Evolutionary conservation across 129 eudicot genomes (phyloP).

Genomic region (Glebionis coronaria): DNA sequence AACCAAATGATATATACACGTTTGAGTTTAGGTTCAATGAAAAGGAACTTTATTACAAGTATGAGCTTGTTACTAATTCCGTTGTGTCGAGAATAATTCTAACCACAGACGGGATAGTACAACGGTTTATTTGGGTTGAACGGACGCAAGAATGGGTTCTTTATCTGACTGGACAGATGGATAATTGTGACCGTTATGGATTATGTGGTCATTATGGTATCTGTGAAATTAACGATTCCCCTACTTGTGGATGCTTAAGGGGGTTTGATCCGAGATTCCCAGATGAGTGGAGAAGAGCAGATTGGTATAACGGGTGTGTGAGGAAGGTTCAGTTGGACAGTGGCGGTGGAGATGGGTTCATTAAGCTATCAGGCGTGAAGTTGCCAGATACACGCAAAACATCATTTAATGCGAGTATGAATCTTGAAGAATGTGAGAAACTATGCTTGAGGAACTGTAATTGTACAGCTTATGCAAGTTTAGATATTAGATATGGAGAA

Average conservation of each 20-base stretch:
- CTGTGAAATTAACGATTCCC: slow-evolving; percentile 24
- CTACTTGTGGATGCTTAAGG: slow-evolving; percentile 35
- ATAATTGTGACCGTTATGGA: slow-evolving; percentile 36
- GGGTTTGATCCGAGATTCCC: slow-evolving; percentile 33
- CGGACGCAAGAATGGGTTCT: slow-evolving; percentile 21
- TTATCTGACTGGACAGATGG: slow-evolving; percentile 21
- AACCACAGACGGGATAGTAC: slow-evolving; percentile 26
- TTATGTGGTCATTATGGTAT: slow-evolving; percentile 36
- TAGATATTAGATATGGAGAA: slow-evolving; percentile 24
- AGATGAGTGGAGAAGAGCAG: slow-evolving; percentile 34
- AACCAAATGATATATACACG: slow-evolving; percentile 20
- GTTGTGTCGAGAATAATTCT: slow-evolving; percentile 29
- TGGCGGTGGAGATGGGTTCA: slow-evolving; percentile 38
- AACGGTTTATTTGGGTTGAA: slow-evolving; percentile 24
- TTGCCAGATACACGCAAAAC: slow-evolving; percentile 32
- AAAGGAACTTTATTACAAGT: slow-evolving; percentile 27
- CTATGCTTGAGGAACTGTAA: slow-evolving; percentile 41
- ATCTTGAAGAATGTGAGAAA: slow-evolving; percentile 35
- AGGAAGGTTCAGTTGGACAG: slow-evolving; percentile 32
- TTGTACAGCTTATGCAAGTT: slow-evolving; percentile 44
- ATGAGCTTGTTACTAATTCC: slow-evolving; percentile 27
- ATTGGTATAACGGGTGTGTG: slow-evolving; percentile 43
- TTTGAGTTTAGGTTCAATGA: slow-evolving; percentile 25
- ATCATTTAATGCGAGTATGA: slow-evolving; percentile 37
- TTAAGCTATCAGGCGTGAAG: slow-evolving; percentile 24